phyloP scores from a whole-genome alignment of 208 protist genomes.

The Vickermania ingenoplastis region DNA sequence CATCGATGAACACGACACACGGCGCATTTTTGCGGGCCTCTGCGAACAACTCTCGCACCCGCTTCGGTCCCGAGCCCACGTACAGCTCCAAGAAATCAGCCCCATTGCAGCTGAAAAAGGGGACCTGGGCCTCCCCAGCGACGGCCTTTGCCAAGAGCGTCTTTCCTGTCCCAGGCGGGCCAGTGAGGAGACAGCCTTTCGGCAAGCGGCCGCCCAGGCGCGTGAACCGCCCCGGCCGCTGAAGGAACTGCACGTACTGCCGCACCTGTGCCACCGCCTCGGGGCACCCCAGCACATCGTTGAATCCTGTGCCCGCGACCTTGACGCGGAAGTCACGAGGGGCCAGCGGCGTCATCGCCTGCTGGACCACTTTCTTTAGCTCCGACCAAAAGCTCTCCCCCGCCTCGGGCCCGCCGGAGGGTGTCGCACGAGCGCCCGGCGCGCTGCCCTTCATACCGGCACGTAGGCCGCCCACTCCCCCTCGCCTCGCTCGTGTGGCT shows the following conservation, averaged over 20 bases:
- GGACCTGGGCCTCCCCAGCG: constrained; percentile 87
- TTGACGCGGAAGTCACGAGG: constrained; percentile 61
- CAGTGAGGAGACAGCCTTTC: constrained; percentile 94
- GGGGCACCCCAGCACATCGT: constrained; percentile 84
- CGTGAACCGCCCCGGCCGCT: constrained; percentile 87
- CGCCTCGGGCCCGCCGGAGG: constrained; percentile 11
- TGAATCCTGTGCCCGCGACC: constrained; percentile 71
- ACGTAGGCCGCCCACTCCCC: no score
- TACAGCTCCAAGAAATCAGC: constrained; percentile 97
- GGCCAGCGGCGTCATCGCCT: constrained; percentile 61
- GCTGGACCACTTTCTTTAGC: constrained; percentile 53
- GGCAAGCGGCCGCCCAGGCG: constrained; percentile 92
- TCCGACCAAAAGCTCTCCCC: constrained; percentile 26
- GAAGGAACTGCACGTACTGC: constrained; percentile 95
- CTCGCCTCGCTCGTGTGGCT: not conserved
- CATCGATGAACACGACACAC: constrained; percentile 98
- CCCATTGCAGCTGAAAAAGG: constrained; percentile 93
- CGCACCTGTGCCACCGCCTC: constrained; percentile 93
- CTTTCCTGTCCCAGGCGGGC: constrained; percentile 96
- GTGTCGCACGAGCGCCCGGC: constrained; percentile 21
- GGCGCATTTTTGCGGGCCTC: constrained; percentile 86
- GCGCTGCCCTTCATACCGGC: no score
- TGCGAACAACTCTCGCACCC: constrained; percentile 92
- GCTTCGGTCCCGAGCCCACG: constrained; percentile 92
- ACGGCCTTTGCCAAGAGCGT: constrained; percentile 89